A percentile compares a stretch with the other conserved stretches of the same genome.
phyloP scores from a whole-genome alignment of 164 flowering plant species.

The Euptelea pleiosperma region DNA sequence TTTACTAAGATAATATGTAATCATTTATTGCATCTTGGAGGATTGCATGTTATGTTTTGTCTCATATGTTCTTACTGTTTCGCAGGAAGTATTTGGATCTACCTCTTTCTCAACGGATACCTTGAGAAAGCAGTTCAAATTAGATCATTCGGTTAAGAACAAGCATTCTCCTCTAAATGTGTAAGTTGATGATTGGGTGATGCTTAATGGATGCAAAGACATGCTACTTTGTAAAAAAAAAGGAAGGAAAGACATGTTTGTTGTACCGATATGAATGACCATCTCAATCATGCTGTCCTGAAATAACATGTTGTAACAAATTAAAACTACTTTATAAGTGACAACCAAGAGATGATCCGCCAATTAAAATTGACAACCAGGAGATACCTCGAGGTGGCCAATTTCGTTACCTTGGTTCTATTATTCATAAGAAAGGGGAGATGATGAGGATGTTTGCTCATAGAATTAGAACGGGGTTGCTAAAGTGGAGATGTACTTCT shows the following conservation, averaged over 20 bases:
- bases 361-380: too few relatives aligned
- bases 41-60: not conserved
- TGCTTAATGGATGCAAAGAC: not conserved
- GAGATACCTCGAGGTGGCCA: too few relatives aligned
- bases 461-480: too few relatives aligned
- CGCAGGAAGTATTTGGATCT: constrained; percentile 22
- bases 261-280: not conserved
- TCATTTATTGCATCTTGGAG: not conserved
- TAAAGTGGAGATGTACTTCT: too few relatives aligned
- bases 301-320: not conserved
- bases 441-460: too few relatives aligned
- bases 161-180: constrained; percentile 15
- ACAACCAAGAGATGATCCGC: too few relatives aligned
- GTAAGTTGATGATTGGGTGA: constrained; percentile 13
- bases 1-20: too few relatives aligned
- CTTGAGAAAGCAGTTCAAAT: constrained; percentile 18
- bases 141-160: constrained; percentile 12
- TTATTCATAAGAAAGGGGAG: too few relatives aligned
- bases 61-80: not conserved
- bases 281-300: not conserved
- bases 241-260: not conserved
- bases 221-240: too few relatives aligned
- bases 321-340: too few relatives aligned
- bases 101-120: constrained; percentile 2
- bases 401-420: too few relatives aligned